Evolutionary conservation across 2,329 filamentous ascomycete species (phyloP).

Genomic region (Diaporthe australafricana): DNA sequence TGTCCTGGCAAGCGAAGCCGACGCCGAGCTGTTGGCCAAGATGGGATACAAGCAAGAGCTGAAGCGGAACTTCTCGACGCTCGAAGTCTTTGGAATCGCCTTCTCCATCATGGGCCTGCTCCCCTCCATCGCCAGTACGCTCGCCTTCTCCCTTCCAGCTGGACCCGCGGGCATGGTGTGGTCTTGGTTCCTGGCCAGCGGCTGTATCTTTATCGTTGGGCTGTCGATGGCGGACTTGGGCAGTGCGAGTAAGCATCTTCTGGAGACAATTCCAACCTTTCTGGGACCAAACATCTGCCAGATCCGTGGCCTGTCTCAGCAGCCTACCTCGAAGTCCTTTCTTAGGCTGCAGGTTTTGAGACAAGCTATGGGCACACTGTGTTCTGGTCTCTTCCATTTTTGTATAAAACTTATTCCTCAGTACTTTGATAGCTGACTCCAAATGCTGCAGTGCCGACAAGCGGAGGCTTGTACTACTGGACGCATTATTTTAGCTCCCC

Average conservation of each 20-base stretch:
- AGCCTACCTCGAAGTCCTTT: no score
- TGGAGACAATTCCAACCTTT: no score
- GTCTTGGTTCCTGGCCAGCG: constrained; percentile 70
- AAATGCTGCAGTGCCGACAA: no score
- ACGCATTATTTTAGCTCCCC: constrained; percentile 66
- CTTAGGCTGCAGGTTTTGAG: no score
- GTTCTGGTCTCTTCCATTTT: no score
- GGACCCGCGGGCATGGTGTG: constrained; percentile 72
- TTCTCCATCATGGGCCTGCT: constrained; percentile 72
- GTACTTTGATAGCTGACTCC: no score
- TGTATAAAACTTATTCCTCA: no score
- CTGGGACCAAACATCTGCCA: no score
- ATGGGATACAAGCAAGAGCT: constrained; percentile 65
- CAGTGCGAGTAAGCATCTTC: no score
- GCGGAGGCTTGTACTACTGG: constrained; percentile 59
- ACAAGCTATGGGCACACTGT: no score
- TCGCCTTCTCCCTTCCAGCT: constrained; percentile 68
- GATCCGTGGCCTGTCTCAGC: no score
- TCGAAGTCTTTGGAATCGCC: constrained; percentile 72
- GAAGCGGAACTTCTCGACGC: constrained; percentile 69
- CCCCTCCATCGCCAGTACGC: constrained; percentile 69
- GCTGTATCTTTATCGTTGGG: constrained; percentile 69
- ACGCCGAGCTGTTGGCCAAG: constrained; percentile 37
- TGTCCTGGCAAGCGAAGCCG: constrained; percentile 40
- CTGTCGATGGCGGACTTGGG: constrained; percentile 68